These are phyloP conservation scores for Mycosarcoma maydis DNA, from an alignment of 1,284 basidiomycete genomes.

Conservation along the genomic window DNA sequence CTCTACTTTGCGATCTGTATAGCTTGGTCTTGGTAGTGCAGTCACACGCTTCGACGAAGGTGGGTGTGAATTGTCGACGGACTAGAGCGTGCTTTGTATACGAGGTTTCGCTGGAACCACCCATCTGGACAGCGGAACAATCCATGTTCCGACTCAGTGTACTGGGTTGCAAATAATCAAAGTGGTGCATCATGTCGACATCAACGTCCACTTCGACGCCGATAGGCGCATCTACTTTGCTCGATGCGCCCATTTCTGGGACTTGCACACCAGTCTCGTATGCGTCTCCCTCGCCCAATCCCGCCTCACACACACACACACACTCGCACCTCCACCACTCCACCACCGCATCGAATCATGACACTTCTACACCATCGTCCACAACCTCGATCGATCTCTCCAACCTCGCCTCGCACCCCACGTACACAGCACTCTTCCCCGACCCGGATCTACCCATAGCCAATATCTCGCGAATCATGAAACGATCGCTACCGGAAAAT, in stretches of 20 bases:
- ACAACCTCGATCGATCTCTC: slow-evolving; percentile 12
- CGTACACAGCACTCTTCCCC: slow-evolving; percentile 37
- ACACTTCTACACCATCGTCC: slow-evolving; percentile 16
- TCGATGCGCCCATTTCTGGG: not conserved
- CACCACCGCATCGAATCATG: not conserved
- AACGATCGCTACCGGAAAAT: slow-evolving; percentile 83
- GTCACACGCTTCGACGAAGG: no score
- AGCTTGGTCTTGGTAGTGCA: no score
- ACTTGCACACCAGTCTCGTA: slow-evolving; percentile 15
- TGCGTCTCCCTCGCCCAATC: not conserved
- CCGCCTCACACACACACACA: not conserved
- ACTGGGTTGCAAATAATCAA: no score
- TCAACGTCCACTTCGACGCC: slow-evolving; percentile 5
- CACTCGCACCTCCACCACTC: slow-evolving; percentile 7
- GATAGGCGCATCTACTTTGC: not conserved
- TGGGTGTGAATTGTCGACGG: no score
- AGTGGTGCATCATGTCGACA: slow-evolving; percentile 1
- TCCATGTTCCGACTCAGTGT: no score
- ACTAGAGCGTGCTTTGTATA: no score
- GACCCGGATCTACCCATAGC: slow-evolving; percentile 73
- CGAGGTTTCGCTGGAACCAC: no score
- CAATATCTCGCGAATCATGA: slow-evolving; percentile 95
- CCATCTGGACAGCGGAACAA: no score
- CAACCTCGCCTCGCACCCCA: slow-evolving; percentile 25
- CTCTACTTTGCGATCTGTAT: no score